Evolutionary conservation across 1,284 basidiomycete species (phyloP).

Genomic region (Rhizopogon parksii): DNA sequence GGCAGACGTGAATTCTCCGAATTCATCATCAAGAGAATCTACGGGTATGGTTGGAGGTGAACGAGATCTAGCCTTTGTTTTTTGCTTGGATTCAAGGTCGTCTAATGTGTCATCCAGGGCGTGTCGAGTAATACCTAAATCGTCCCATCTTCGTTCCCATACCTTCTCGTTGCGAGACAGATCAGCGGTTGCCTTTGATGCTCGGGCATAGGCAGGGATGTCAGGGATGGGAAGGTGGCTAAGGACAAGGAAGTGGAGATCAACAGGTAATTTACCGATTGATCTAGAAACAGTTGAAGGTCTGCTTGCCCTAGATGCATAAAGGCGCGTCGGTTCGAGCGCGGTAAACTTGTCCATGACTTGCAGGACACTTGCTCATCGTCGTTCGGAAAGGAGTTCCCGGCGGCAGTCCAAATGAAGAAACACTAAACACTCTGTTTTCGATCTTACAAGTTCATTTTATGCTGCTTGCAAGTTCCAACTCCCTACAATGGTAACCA

Average conservation of each 20-base stretch:
- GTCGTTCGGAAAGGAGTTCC: background rate
- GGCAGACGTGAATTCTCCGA: slow-evolving; percentile 76
- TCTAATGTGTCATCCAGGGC: slow-evolving; percentile 49
- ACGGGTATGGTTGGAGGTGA: slow-evolving; percentile 52
- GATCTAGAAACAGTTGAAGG: slow-evolving; percentile 18
- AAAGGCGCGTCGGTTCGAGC: slow-evolving; percentile 69
- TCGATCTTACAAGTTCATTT: background rate
- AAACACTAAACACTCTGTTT: background rate
- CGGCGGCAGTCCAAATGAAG: slow-evolving; percentile 6
- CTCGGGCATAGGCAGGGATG: slow-evolving; percentile 66
- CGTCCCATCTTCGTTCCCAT: slow-evolving; percentile 69
- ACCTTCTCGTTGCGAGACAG: slow-evolving; percentile 65
- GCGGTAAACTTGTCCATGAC: slow-evolving; percentile 74
- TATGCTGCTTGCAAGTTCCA: background rate
- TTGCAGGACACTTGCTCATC: slow-evolving; percentile 7
- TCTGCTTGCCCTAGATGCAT: slow-evolving; percentile 33
- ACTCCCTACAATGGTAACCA: slow-evolving; percentile 14
- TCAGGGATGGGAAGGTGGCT: slow-evolving; percentile 71
- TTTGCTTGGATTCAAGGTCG: slow-evolving; percentile 42
- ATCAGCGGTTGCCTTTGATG: slow-evolving; percentile 55
- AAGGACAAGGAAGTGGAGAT: slow-evolving; percentile 70
- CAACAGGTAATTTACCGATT: slow-evolving; percentile 73
- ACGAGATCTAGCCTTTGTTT: slow-evolving; percentile 6
- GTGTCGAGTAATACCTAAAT: slow-evolving; percentile 40
- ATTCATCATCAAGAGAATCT: slow-evolving; percentile 69